Conservation (phyloP, 495 filamentous ascomycete species). For the Xanthoparmelia taractica region DNA sequence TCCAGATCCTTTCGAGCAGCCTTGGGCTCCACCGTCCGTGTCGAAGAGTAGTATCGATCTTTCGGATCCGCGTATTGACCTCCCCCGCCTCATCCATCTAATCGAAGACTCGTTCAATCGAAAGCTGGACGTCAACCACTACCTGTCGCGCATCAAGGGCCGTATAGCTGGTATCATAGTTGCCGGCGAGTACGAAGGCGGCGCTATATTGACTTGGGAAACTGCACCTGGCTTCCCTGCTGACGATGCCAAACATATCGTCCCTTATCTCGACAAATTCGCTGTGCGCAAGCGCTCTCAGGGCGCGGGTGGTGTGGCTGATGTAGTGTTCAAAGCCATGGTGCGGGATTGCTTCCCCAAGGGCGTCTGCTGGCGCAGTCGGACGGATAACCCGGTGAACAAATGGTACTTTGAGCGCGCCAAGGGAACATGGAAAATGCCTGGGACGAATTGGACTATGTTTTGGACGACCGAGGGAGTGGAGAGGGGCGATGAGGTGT, state of each 20-base stretch:
- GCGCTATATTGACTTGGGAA: constrained; percentile 94
- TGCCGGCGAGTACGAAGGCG: constrained; percentile 94
- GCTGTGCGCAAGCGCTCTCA: constrained; percentile 83
- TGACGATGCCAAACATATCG: constrained; percentile 47
- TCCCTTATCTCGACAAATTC: constrained; percentile 98
- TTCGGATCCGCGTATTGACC: constrained; percentile 71
- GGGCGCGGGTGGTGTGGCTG: constrained; percentile 85
- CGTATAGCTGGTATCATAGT: constrained; percentile 85
- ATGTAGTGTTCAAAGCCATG: constrained; percentile 95
- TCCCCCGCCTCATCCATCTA: constrained; percentile 70
- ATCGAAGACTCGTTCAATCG: constrained; percentile 93
- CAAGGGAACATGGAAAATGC: constrained; percentile 70
- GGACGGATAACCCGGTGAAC: constrained; percentile 76
- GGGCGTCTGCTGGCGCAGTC: constrained; percentile 74
- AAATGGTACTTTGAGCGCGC: constrained; percentile 96
- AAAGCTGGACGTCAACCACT: constrained; percentile 74
- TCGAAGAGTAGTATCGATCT: constrained; percentile 48
- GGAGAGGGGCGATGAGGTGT: constrained; percentile 43
- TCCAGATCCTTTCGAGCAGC: constrained; percentile 53
- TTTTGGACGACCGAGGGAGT: constrained; percentile 84
- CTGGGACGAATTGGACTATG: constrained; percentile 82
- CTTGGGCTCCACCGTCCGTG: constrained; percentile 55
- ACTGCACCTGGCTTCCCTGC: constrained; percentile 49
- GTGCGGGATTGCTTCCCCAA: constrained; percentile 75
- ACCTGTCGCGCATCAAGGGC: constrained; percentile 66